Evolutionary conservation across 495 filamentous ascomycete species (phyloP).

Genomic region (Neurospora sp.): DNA sequence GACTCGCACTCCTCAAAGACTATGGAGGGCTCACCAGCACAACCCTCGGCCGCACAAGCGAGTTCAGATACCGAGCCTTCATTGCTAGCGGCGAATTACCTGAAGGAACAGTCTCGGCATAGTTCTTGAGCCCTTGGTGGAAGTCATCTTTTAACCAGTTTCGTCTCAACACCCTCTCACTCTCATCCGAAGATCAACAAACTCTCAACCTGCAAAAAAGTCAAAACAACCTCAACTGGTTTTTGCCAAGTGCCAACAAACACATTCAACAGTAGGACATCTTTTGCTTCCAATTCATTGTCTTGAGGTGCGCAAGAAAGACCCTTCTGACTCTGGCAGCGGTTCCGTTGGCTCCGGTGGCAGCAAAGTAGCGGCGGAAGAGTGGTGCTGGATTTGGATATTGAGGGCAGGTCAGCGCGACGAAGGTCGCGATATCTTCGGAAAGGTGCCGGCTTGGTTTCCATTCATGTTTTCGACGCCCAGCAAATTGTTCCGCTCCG

Average conservation of each 20-base stretch:
- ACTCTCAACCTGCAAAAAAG: not conserved
- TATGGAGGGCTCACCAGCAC: not conserved
- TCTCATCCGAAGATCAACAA: not conserved
- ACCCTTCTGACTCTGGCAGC: not conserved
- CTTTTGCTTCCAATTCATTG: not conserved
- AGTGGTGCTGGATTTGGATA: not conserved
- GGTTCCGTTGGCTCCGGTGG: not conserved
- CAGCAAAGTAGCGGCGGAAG: not conserved
- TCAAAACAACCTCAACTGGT: not conserved
- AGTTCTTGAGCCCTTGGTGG: not conserved
- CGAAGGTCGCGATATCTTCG: too few species aligned
- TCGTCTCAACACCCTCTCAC: not conserved
- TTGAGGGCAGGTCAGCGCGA: not conserved
- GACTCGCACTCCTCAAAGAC: not conserved
- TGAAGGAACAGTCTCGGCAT: not conserved
- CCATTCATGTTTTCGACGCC: too few species aligned
- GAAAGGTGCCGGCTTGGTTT: too few species aligned
- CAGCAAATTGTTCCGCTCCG: too few species aligned
- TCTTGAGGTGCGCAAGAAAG: not conserved
- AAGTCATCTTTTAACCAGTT: not conserved
- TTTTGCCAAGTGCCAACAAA: not conserved
- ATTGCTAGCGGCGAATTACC: not conserved
- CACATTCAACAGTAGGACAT: not conserved
- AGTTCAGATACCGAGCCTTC: not conserved
- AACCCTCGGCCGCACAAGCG: not conserved